Conservation (phyloP, 1,284 basidiomycete species). For the Fomitopsis schrenkii region DNA sequence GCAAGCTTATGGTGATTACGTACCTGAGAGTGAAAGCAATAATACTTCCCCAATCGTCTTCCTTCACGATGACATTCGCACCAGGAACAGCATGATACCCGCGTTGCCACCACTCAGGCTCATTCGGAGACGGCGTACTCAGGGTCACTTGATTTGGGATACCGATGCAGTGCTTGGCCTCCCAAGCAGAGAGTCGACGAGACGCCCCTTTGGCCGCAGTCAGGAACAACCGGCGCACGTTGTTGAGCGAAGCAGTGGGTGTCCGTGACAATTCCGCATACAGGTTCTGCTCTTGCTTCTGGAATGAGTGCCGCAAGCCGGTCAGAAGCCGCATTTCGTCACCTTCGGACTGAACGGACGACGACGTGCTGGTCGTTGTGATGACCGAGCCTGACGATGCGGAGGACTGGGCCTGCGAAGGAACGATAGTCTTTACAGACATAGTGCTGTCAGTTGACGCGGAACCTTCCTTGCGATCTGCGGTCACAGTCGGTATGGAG, state of each 20-base stretch:
- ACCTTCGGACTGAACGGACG: slow-evolving; percentile 12
- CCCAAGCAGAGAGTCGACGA: slow-evolving; percentile 54
- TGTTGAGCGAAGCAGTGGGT: slow-evolving; percentile 47
- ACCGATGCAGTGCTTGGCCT: slow-evolving; percentile 50
- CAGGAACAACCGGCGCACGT: slow-evolving; percentile 55
- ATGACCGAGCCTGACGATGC: slow-evolving; percentile 2
- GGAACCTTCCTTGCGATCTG: not conserved
- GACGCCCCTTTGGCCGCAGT: slow-evolving; percentile 45
- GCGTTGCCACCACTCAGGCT: slow-evolving; percentile 62
- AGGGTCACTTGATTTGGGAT: slow-evolving; percentile 12
- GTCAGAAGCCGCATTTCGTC: slow-evolving; percentile 41
- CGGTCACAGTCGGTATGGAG: slow-evolving; percentile 10
- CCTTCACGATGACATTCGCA: slow-evolving; percentile 61
- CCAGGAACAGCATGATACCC: slow-evolving; percentile 64
- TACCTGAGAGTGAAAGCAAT: slow-evolving; percentile 71
- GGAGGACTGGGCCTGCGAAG: slow-evolving; percentile 6
- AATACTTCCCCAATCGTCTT: slow-evolving; percentile 72
- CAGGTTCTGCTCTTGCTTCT: slow-evolving; percentile 52
- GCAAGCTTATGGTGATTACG: not conserved
- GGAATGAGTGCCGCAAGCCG: slow-evolving; percentile 52
- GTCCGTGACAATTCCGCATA: slow-evolving; percentile 50
- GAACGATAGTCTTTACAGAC: slow-evolving; percentile 3
- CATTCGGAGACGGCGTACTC: slow-evolving; percentile 31
- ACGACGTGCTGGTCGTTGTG: slow-evolving; percentile 7
- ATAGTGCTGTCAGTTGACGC: slow-evolving; percentile 6